Conservation (phyloP, 2,329 filamentous ascomycete genomes). For the Mycosphaerelloides madeirae region DNA sequence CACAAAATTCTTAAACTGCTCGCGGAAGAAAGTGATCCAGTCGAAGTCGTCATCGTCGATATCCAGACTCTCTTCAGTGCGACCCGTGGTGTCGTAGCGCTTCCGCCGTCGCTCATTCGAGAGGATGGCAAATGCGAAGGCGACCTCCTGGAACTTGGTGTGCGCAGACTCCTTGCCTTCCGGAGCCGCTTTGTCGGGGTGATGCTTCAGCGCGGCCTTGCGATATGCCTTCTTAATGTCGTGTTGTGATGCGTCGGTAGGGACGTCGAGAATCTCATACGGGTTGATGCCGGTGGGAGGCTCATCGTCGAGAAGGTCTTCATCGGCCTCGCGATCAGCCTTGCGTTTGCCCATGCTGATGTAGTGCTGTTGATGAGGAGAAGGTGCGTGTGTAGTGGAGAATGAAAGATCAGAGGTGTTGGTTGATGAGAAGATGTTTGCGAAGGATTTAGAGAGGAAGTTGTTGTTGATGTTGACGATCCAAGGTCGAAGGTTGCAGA, state of each 20-base stretch:
- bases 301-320: constrained; percentile 53
- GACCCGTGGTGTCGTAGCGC: constrained; percentile 86
- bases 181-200: constrained; percentile 55
- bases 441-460: too few relatives aligned
- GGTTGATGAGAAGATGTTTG: too few relatives aligned
- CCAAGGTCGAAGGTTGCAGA: too few relatives aligned
- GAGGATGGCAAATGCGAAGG: constrained; percentile 89
- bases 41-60: constrained; percentile 65
- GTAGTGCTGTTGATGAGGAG: background rate
- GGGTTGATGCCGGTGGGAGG: constrained; percentile 68
- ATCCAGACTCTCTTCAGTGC: constrained; percentile 73
- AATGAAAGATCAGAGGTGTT: too few relatives aligned
- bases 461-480: too few relatives aligned
- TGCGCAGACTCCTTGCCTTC: constrained; percentile 69
- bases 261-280: constrained; percentile 72
- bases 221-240: constrained; percentile 89
- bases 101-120: constrained; percentile 75
- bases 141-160: constrained; percentile 79
- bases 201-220: constrained; percentile 80
- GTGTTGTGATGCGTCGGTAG: constrained; percentile 62
- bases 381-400: too few relatives aligned
- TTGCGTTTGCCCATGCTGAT: constrained; percentile 13
- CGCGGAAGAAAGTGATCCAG: constrained; percentile 85
- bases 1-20: constrained; percentile 74
- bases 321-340: constrained; percentile 18